Evolutionary conservation across 257 asterid species (phyloP), one percentile per base, ranked within the genome.

Genomic region (Perilla frutescens): DNA sequence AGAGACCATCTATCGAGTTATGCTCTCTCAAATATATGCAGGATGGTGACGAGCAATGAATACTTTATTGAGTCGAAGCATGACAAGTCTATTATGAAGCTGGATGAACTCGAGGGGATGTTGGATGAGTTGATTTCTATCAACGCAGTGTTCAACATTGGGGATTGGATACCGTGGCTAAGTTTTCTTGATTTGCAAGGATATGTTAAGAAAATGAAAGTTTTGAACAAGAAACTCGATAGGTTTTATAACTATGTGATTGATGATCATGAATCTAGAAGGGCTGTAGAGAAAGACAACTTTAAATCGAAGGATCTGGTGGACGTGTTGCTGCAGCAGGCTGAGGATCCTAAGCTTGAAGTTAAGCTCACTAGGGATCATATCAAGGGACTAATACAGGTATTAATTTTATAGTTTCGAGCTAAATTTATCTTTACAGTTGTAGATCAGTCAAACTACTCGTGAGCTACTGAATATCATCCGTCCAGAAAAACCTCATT

Each of bases 121-220:
- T 32, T 61, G 26, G 66, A 61, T n/a, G 66, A 61, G 66, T 39
- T n/a, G 66, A 13, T 61, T 13, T 7, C 13, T 1, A 6, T 61
- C 13, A 61, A 61, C 14, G 66, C 13, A 3, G 48, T 61, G 32
- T 13, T 61, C 34, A 61, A 61, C 8, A 3, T 61, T 11, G 66
- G 66, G 8, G 66, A 61, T 14, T 84, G 88, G 88, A 76, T 86
- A 41, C 88, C 88, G 5, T 86, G 87, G 85, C 64, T 85, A 1
- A 8, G 51, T 20, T 79, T 57, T 10, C 81, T 86, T 36, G 88
- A 84, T 58, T 5, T 84, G 5, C 87, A 84, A 54, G 91, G 88
- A 6, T 73, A 84, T 77, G 84, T 80, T 10, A 84, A 76, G 77
- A 67, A 62, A 44, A 86, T 86, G 88, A 86, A 81, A 49, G 81